Evolutionary conservation across 2,329 filamentous ascomycete species (phyloP).

Genomic region (Triangularia setosa): DNA sequence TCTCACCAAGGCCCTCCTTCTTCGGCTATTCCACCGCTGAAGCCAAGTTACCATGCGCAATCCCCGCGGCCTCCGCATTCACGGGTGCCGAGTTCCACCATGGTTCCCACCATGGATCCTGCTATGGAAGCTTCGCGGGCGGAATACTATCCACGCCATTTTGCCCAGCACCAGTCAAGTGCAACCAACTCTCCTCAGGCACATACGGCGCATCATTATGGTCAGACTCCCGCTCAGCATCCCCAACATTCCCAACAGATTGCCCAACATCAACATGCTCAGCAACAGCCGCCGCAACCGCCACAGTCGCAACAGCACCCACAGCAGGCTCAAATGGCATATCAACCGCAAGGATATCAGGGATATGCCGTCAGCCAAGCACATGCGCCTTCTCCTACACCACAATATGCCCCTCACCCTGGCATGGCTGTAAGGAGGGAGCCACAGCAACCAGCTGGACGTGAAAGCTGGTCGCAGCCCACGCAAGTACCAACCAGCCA

Average conservation of each 20-base stretch:
- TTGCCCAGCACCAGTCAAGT: slow-evolving; percentile 32
- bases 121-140: slow-evolving; percentile 29
- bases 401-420: slow-evolving; percentile 50
- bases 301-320: slow-evolving; percentile 33
- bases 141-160: slow-evolving; percentile 46
- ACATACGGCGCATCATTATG: slow-evolving; percentile 26
- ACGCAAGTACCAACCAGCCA: slow-evolving; percentile 23
- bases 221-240: slow-evolving; percentile 12
- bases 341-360: slow-evolving; percentile 25
- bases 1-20: slow-evolving; percentile 30
- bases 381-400: slow-evolving; percentile 49
- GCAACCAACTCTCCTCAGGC: slow-evolving; percentile 31
- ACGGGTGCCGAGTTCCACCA: slow-evolving; percentile 41
- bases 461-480: slow-evolving; percentile 37
- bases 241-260: slow-evolving; percentile 16
- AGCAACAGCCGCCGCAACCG: slow-evolving; percentile 27
- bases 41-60: slow-evolving; percentile 44
- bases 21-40: slow-evolving; percentile 52
- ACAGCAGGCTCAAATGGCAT: slow-evolving; percentile 25
- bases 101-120: slow-evolving; percentile 39
- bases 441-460: slow-evolving; percentile 32
- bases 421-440: slow-evolving; percentile 42
- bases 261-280: slow-evolving; percentile 21
- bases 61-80: slow-evolving; percentile 50
- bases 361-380: slow-evolving; percentile 41